These are phyloP conservation scores for Tetrahymena malaccensis DNA, from an alignment of 73 alveolate species.

Conservation along the genomic window DNA sequence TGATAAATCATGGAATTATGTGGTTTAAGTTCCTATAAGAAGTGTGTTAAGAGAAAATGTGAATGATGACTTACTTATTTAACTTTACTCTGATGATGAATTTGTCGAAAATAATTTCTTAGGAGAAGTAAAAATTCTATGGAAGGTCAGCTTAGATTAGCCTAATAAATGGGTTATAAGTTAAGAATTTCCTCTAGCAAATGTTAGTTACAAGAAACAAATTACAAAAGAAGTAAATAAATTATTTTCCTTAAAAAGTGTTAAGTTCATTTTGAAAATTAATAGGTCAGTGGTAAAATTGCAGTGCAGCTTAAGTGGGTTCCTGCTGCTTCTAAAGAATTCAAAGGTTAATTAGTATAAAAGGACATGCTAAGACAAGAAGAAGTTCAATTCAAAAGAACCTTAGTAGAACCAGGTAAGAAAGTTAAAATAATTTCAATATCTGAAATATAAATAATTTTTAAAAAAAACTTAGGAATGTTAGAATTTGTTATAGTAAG, in stretches of 20 bases:
- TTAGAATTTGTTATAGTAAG: background rate
- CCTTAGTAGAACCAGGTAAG: background rate
- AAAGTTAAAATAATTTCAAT: background rate
- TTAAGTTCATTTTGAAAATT: background rate
- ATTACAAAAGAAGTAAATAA: background rate
- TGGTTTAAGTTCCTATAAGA: background rate
- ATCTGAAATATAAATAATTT: background rate
- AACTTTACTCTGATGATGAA: background rate
- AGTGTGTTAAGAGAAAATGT: constrained; percentile 13
- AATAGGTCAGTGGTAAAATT: background rate
- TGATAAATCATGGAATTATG: constrained; percentile 7
- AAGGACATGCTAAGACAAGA: background rate
- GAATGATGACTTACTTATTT: background rate
- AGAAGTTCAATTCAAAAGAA: background rate
- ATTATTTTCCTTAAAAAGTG: background rate
- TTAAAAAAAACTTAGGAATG: background rate
- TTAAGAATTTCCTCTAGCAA: background rate
- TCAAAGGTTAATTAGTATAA: background rate
- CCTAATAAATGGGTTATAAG: constrained; percentile 17
- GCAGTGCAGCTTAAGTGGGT: background rate
- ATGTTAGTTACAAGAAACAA: constrained; percentile 15
- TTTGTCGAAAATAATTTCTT: constrained; percentile 17
- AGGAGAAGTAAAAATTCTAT: constrained; percentile 23
- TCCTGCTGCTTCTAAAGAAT: background rate
- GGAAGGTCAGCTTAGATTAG: constrained; percentile 5